Conservation (phyloP, 2,329 filamentous ascomycete genomes). For the Trichoderma sp. region DNA sequence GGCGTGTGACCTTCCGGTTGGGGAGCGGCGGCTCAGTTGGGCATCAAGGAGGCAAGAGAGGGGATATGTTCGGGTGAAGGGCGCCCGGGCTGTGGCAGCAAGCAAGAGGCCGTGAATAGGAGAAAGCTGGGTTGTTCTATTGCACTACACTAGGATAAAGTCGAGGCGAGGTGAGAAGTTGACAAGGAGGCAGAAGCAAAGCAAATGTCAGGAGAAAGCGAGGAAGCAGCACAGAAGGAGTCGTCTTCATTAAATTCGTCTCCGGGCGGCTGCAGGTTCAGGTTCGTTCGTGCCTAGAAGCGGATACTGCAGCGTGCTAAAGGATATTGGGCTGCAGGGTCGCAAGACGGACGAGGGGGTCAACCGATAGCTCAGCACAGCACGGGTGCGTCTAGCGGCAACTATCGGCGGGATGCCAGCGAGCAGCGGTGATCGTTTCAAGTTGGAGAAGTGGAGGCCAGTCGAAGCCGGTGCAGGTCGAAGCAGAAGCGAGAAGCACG, state of each 20-base stretch:
- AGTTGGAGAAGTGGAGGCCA: constrained; percentile 19
- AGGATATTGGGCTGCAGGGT: constrained; percentile 27
- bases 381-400: constrained; percentile 22
- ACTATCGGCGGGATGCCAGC: constrained; percentile 26
- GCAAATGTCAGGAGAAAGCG: constrained; percentile 11
- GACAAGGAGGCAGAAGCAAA: background rate
- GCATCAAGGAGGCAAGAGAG: constrained; percentile 23
- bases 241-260: constrained; percentile 16
- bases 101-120: background rate
- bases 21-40: constrained; percentile 20
- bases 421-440: constrained; percentile 21
- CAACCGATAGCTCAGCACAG: constrained; percentile 21
- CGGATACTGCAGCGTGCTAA: constrained; percentile 25
- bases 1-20: constrained; percentile 16
- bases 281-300: constrained; percentile 28
- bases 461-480: constrained; percentile 12
- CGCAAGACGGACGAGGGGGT: constrained; percentile 17
- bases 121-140: constrained; percentile 26
- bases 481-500: constrained; percentile 20
- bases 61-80: background rate
- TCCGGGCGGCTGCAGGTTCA: constrained; percentile 14
- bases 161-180: constrained; percentile 20
- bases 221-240: background rate
- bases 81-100: constrained; percentile 14
- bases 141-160: constrained; percentile 28